Base-by-base conservation (phyloP, 2,329 filamentous ascomycete species). In the Hypoxylon sp. region DNA sequence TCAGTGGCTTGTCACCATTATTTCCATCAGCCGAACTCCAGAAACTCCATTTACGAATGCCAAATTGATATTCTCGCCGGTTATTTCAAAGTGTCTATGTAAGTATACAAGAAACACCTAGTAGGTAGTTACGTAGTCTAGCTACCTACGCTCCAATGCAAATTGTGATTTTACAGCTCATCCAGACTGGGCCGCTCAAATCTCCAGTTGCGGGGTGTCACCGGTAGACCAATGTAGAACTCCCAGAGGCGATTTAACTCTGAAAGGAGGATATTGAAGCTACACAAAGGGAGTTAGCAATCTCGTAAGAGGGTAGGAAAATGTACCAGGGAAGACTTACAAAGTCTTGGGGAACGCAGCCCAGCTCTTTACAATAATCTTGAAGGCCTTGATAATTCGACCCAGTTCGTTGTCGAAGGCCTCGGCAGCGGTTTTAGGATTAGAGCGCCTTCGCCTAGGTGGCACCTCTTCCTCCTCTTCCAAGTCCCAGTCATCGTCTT, bases 341-440 rank as follows among this genome's bases (percentile, higher is more conserved):
- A 89, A 48, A 55, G 80, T 80, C 34, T 72, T 76, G 0, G 92
- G 92, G 36, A 91, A 75, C 15, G 78, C 73, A 4, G 85, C 45
- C 90, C 91, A 99, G 52, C 82, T 81, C 59, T 70, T 78, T 6
- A 94, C 16, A 2, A 97, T 84, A 62, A 86, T 83, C 61, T 82
- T 79, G 36, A 83, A 76, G 0, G 85, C 86, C 50, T 78, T 76
- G 64, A 77, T 81, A 8, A 96, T 78, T 11, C 84, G 73, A 4
- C 73, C 69, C 20, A 87, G 70, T 71, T 97, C 93, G 0, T 79
- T 71, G 60, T 77, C 74, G 55, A 93, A 77, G 5, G 78, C 73
- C 15, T 91, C 85, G 36, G 69, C 67, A 0, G 78, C 77, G 32
- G 74, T 74, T 21, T 77, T 65, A 0, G 71, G 60, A 3, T 66